These are phyloP conservation scores for Scedosporium apiospermum DNA, from an alignment of 2,329 filamentous ascomycete species.

Conservation along the genomic window DNA sequence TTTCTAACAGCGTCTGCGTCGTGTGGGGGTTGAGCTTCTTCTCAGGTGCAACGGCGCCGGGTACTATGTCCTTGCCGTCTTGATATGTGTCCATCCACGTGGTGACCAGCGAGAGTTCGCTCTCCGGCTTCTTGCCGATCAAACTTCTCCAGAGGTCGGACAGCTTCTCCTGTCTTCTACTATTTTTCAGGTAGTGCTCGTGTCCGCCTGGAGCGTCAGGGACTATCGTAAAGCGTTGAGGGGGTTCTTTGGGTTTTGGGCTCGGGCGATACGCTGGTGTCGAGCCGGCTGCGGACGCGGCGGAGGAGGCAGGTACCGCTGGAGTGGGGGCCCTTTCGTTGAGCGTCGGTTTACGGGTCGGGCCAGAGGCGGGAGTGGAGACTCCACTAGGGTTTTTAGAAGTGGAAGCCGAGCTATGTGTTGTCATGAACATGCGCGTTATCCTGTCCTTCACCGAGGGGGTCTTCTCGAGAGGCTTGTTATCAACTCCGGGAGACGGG, in stretches of 20 bases:
- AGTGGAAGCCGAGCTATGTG: conserved; percentile 33
- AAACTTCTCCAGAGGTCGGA: conserved; percentile 84
- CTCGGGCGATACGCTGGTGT: conserved; percentile 16
- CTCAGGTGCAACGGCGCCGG: conserved; percentile 59
- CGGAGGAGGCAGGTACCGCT: conserved; percentile 16
- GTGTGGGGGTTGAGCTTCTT: conserved; percentile 68
- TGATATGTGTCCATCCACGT: conserved; percentile 72
- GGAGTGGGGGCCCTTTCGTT: conserved; percentile 25
- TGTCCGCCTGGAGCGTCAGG: conserved; percentile 58
- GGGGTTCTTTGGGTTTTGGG: conserved; percentile 22
- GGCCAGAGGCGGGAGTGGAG: conserved; percentile 25
- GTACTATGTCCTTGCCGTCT: conserved; percentile 57
- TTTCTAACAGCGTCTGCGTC: conserved; percentile 71
- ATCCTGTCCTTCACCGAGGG: conserved; percentile 52
- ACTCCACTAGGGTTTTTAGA: conserved; percentile 11
- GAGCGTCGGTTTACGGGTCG: conserved; percentile 33
- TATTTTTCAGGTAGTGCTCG: conserved; percentile 80
- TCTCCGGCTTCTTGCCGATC: conserved; percentile 73
- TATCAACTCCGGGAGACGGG: conserved; percentile 4
- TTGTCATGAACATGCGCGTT: conserved; percentile 56
- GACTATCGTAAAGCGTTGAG: conserved; percentile 42
- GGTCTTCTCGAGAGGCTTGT: conserved; percentile 36
- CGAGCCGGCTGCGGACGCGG: conserved; percentile 15
- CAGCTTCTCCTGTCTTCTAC: conserved; percentile 88
- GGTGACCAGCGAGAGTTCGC: conserved; percentile 85